These are phyloP conservation scores for Cornus suecica DNA, from an alignment of 148 eudicot species.

Conservation along the genomic window DNA sequence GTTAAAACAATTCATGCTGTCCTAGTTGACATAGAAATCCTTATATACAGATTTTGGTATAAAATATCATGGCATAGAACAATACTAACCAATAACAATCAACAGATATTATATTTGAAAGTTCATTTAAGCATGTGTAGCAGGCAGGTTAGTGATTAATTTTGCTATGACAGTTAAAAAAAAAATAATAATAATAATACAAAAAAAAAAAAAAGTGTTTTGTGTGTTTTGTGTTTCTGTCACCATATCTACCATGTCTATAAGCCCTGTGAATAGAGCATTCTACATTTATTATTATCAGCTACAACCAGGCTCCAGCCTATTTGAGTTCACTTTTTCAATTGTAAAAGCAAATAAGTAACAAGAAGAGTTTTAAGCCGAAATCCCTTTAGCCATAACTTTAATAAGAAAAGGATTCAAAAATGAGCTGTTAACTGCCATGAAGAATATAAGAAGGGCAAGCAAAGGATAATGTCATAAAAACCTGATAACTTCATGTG, in stretches of 20 bases:
- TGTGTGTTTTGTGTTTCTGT: neutral
- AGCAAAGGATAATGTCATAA: constrained; percentile 1
- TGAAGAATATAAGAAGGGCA: constrained; percentile 1
- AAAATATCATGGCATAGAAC: no score
- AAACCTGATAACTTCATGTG: constrained; percentile 59
- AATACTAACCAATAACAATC: neutral
- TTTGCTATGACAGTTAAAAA: neutral
- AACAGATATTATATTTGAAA: neutral
- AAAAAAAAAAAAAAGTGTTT: no score
- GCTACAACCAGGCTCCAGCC: neutral
- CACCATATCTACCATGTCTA: neutral
- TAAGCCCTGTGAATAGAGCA: neutral
- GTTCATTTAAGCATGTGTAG: neutral
- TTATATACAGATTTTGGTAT: neutral
- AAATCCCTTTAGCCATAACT: neutral
- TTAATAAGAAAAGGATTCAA: no score
- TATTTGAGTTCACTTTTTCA: neutral
- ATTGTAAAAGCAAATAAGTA: neutral
- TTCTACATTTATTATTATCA: neutral
- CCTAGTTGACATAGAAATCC: neutral
- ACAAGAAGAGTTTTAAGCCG: neutral
- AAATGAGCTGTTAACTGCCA: neutral
- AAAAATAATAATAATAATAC: no score
- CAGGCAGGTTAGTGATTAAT: neutral
- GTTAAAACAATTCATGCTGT: no score